Base-by-base conservation (phyloP, 176 grass and related monocot genomes). In the Rhynchospora tenuis region DNA sequence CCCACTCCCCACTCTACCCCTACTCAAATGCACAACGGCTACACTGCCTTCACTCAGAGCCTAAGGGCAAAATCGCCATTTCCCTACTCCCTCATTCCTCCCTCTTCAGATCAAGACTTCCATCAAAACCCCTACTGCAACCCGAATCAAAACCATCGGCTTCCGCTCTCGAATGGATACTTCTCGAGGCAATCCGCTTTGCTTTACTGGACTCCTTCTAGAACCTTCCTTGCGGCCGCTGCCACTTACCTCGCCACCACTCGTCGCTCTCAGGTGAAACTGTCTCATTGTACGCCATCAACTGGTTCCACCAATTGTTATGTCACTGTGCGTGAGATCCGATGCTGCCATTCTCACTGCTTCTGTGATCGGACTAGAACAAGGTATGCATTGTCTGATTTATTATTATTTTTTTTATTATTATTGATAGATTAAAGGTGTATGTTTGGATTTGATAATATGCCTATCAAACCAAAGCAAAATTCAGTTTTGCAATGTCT, bases 11-110 rank as follows among this genome's bases (percentile, higher is more conserved):
- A 81, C 33, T 31, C 28, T 62, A 1, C 38, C 19, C 3, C 55
- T 29, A 2, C 38, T 27, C 73, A 29, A 73, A 94, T 94, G 92
- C 91, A 91, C 87, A 87, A 86, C 64, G 77, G 84, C 72, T 91
- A 89, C 85, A 75, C 76, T 22, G 84, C 89, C 3, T 87, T 83
- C 1, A 62, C 84, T 1, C 86, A 87, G 16, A 33, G 78, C 15
- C 79, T 89, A 7, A 85, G 82, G 87, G 73, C 89, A 33, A 91
- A 89, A 84, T 85, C 90, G 16, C 48, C 85, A 64, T 84, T 83
- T 17, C 48, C 84, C 10, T 23, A 80, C 83, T 79, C 87, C 42
- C 83, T 81, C 59, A 68, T 78, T 3, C 50, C 54, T 62, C 59
- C n/a, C 46, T 8, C 83, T 13, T 70, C 80, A 16, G 78, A 87